Percentiles rank a stretch among this genome's conserved stretches.
phyloP scores from a whole-genome alignment of 1,284 basidiomycete species.

The Heliocybe sulcata region DNA sequence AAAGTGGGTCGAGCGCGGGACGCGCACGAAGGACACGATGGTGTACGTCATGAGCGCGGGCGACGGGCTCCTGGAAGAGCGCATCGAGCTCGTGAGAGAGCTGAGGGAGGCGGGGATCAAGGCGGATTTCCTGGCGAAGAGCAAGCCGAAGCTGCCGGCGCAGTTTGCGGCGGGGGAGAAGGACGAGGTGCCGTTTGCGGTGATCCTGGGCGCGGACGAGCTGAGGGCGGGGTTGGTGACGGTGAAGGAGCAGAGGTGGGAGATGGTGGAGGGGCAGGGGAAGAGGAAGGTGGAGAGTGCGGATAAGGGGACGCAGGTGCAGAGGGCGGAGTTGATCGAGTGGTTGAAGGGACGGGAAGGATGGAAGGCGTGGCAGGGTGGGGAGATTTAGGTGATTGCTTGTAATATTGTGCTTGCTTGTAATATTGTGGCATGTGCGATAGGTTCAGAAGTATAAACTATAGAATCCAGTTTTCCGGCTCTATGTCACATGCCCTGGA shows the following conservation, averaged over 20 bases:
- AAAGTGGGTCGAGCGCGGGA: conserved; percentile 70
- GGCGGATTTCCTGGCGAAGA: conserved; percentile 92
- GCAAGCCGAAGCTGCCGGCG: conserved; percentile 79
- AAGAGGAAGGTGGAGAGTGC: conserved; percentile 62
- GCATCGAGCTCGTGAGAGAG: conserved; percentile 78
- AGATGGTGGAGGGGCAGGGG: conserved; percentile 57
- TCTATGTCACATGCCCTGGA: neutral
- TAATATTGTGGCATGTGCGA: no score
- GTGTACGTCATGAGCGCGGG: conserved; percentile 93
- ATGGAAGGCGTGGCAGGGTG: conserved; percentile 38
- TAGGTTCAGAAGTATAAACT: no score
- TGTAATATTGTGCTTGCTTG: neutral
- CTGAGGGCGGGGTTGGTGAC: conserved; percentile 77
- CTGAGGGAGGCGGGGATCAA: conserved; percentile 88
- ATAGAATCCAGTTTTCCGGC: no score
- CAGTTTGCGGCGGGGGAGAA: conserved; percentile 92
- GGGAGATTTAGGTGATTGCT: conserved; percentile 16
- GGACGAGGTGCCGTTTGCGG: conserved; percentile 87
- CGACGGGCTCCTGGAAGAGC: conserved; percentile 83
- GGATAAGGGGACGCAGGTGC: conserved; percentile 65
- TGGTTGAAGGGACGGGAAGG: conserved; percentile 57
- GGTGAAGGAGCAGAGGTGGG: conserved; percentile 91
- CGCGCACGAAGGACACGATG: conserved; percentile 88
- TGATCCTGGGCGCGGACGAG: conserved; percentile 88
- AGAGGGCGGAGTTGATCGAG: conserved; percentile 58